phyloP scores from a whole-genome alignment of 2,329 filamentous ascomycete genomes.

The Colletotrichum abscissum region DNA sequence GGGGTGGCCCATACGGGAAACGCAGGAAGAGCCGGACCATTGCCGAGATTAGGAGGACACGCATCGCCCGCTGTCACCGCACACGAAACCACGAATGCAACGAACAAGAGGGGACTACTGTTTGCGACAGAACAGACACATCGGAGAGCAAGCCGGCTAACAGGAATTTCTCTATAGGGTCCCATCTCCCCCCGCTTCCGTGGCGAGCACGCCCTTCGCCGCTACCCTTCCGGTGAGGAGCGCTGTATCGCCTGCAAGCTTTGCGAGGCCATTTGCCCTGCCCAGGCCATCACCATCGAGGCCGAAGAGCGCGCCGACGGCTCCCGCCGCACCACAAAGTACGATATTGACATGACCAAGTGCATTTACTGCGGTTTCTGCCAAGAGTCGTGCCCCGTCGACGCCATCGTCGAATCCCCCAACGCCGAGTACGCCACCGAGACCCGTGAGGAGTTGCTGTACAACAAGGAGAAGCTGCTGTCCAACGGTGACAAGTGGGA shows the following conservation, averaged over 20 bases:
- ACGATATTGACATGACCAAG: slow-evolving; percentile 99
- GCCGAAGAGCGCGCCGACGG: slow-evolving; percentile 98
- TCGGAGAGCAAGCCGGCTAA: slow-evolving; percentile 6
- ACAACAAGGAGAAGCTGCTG: slow-evolving; percentile 97
- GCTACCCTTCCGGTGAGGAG: slow-evolving; percentile 98
- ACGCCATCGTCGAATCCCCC: slow-evolving; percentile 80
- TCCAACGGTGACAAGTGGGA: slow-evolving; percentile 97
- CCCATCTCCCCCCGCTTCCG: slow-evolving; percentile 98
- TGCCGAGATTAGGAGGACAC: background rate
- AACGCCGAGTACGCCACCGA: slow-evolving; percentile 73
- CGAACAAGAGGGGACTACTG: background rate
- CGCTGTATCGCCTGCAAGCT: slow-evolving; percentile 99
- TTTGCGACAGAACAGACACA: background rate
- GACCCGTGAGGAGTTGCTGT: slow-evolving; percentile 90
- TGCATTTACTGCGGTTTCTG: slow-evolving; percentile 99
- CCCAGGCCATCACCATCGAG: slow-evolving; percentile 98
- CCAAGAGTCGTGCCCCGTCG: slow-evolving; percentile 98
- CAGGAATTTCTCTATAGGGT: slow-evolving; percentile 61
- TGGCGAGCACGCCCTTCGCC: slow-evolving; percentile 94
- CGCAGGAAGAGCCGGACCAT: background rate
- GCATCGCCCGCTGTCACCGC: background rate
- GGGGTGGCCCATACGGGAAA: background rate
- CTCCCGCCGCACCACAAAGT: slow-evolving; percentile 92
- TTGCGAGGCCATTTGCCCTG: slow-evolving; percentile 97
- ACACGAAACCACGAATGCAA: background rate